A percentile compares a stretch with the other conserved stretches of the same genome.
Evolutionary conservation across 2,329 filamentous ascomycete species (phyloP).

Genomic region (Talaromyces pinophilus): DNA sequence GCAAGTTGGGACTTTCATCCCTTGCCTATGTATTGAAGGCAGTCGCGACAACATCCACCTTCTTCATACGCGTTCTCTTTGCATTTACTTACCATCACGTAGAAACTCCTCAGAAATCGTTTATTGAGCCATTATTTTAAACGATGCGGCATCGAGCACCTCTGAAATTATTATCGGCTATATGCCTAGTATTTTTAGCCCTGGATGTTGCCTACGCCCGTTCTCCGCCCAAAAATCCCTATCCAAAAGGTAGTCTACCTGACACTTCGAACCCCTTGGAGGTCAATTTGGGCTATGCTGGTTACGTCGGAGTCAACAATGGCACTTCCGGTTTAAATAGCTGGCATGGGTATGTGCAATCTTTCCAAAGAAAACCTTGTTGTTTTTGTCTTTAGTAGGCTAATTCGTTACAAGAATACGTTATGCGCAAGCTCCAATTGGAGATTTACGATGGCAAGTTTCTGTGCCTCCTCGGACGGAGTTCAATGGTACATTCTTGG

Average conservation of each 20-base stretch:
- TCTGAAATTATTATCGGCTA: background rate
- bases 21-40: background rate
- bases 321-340: slow-evolving; percentile 43
- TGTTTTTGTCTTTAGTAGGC: background rate
- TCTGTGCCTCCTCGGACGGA: slow-evolving; percentile 29
- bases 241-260: slow-evolving; percentile 6
- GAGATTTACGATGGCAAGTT: slow-evolving; percentile 35
- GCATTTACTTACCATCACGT: background rate
- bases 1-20: background rate
- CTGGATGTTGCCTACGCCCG: background rate
- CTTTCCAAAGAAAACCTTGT: background rate
- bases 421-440: slow-evolving; percentile 37
- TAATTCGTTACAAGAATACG: slow-evolving; percentile 31
- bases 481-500: slow-evolving; percentile 27
- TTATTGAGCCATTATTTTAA: background rate
- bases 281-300: slow-evolving; percentile 50
- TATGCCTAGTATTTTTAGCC: background rate
- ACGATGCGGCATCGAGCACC: background rate
- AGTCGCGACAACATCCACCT: background rate
- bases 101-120: background rate
- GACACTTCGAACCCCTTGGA: slow-evolving; percentile 25
- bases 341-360: slow-evolving; percentile 46
- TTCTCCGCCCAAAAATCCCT: slow-evolving; percentile 14
- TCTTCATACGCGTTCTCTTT: background rate
- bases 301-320: slow-evolving; percentile 49